Evolutionary conservation across 2,329 filamentous ascomycete species (phyloP).

Genomic region (Septoria petroselini): DNA sequence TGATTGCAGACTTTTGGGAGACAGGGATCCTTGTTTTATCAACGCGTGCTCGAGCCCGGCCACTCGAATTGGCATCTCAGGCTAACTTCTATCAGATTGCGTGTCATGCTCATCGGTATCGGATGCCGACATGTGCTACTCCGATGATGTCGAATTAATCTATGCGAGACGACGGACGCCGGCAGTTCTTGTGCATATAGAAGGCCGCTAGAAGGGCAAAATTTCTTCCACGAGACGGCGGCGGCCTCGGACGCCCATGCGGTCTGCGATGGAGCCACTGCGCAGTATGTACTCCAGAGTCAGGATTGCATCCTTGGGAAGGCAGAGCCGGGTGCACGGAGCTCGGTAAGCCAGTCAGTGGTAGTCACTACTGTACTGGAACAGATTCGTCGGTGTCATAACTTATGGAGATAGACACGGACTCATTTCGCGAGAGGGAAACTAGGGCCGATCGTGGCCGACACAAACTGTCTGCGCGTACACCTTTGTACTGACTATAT

Average conservation of each 20-base stretch:
- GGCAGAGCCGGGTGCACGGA: conserved; percentile 13
- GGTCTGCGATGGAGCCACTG: conserved; percentile 9
- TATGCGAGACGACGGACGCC: conserved; percentile 14
- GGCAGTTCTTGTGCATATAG: conserved; percentile 11
- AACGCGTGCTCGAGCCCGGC: background rate
- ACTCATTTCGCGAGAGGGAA: conserved; percentile 16
- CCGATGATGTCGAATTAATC: conserved; percentile 4
- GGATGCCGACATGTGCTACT: too few species aligned
- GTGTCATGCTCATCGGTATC: too few species aligned
- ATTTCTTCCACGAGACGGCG: conserved; percentile 18
- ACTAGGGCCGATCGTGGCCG: background rate
- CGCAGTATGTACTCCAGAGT: too few species aligned
- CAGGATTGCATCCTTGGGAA: too few species aligned
- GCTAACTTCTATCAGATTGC: conserved; percentile 1
- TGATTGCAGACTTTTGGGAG: conserved; percentile 14
- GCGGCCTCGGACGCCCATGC: conserved; percentile 20
- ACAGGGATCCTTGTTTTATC: conserved; percentile 19
- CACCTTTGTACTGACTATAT: conserved; percentile 7
- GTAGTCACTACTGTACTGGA: too few species aligned
- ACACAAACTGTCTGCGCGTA: background rate
- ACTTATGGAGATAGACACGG: conserved; percentile 8
- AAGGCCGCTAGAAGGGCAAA: conserved; percentile 19
- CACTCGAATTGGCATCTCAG: conserved; percentile 4
- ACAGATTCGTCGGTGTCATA: background rate
- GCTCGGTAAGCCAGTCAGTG: conserved; percentile 1